These are phyloP conservation scores for Pythium rishiriense DNA, from an alignment of 352 stramenopile genomes.

Conservation along the genomic window DNA sequence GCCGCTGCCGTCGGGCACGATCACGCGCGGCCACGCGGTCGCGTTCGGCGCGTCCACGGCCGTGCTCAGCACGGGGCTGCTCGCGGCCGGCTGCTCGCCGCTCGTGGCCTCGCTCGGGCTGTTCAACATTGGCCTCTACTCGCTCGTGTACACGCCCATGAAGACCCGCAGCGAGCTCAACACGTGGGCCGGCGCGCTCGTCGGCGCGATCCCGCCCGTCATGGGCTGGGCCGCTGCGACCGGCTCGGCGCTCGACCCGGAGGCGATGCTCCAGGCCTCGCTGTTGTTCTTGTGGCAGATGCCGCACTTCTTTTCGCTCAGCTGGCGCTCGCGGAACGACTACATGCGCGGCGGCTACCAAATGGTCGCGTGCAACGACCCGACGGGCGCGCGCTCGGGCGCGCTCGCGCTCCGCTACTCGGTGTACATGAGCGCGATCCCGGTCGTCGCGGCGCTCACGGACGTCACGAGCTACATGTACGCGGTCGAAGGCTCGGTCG, in stretches of 20 bases:
- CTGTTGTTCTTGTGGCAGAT: conserved; percentile 99
- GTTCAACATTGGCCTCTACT: conserved; percentile 98
- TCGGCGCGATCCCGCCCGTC: conserved; percentile 98
- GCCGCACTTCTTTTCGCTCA: conserved; percentile 99
- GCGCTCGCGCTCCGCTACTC: conserved; percentile 94
- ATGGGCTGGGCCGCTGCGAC: conserved; percentile 98
- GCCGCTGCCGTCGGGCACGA: conserved; percentile 90
- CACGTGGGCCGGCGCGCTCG: conserved; percentile 98
- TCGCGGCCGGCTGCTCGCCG: conserved; percentile 93
- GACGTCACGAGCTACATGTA: conserved; percentile 99
- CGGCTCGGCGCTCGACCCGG: conserved; percentile 67
- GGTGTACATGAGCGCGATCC: conserved; percentile 93
- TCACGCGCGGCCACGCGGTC: conserved; percentile 78
- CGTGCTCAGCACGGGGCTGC: conserved; percentile 84
- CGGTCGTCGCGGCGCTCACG: conserved; percentile 88
- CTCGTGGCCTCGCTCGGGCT: conserved; percentile 94
- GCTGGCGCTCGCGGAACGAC: conserved; percentile 95
- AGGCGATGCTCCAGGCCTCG: conserved; percentile 76
- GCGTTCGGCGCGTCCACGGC: conserved; percentile 86
- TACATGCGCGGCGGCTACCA: conserved; percentile 92
- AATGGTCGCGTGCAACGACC: conserved; percentile 95
- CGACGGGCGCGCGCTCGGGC: conserved; percentile 91
- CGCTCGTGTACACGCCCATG: conserved; percentile 98
- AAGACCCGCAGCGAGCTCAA: conserved; percentile 97
- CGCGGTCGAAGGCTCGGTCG: conserved; percentile 93